These are phyloP conservation scores for Claviceps spartinae DNA, from an alignment of 2,329 filamentous ascomycete species.

Conservation along the genomic window DNA sequence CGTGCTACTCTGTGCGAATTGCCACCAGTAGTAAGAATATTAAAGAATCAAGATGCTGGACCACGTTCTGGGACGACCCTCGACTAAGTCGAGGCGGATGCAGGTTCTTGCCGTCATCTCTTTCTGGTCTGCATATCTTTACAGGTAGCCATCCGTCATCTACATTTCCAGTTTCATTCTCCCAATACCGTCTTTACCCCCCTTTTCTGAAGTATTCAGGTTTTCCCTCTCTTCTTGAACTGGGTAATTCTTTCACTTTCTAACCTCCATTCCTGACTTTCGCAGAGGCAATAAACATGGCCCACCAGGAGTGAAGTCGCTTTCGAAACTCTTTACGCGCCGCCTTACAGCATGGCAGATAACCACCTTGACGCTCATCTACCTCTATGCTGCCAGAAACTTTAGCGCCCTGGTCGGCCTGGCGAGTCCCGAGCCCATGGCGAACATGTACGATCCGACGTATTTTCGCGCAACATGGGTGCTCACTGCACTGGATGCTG, in stretches of 20 bases:
- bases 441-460: conserved; percentile 81
- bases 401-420: conserved; percentile 86
- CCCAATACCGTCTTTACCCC: background rate
- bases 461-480: conserved; percentile 98
- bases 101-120: conserved; percentile 84
- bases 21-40: background rate
- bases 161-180: background rate
- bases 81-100: conserved; percentile 78
- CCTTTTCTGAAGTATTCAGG: background rate
- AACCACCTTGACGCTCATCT: conserved; percentile 73
- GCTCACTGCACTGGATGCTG: conserved; percentile 83
- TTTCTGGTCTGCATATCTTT: conserved; percentile 81
- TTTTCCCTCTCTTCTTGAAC: background rate
- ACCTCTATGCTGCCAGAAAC: conserved; percentile 83
- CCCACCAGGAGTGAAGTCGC: conserved; percentile 55
- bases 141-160: conserved; percentile 36
- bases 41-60: conserved; percentile 45
- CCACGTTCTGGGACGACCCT: conserved; percentile 83
- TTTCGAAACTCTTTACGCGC: conserved; percentile 59
- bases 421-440: conserved; percentile 83
- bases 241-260: background rate
- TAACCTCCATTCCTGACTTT: background rate
- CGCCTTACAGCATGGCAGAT: conserved; percentile 81
- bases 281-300: conserved; percentile 73
- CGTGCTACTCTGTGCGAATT: background rate